A percentile compares a stretch with the other conserved stretches of the same genome.
phyloP scores from a whole-genome alignment of 371 early-diverging fungal genomes.

The Circinella umbellata region DNA sequence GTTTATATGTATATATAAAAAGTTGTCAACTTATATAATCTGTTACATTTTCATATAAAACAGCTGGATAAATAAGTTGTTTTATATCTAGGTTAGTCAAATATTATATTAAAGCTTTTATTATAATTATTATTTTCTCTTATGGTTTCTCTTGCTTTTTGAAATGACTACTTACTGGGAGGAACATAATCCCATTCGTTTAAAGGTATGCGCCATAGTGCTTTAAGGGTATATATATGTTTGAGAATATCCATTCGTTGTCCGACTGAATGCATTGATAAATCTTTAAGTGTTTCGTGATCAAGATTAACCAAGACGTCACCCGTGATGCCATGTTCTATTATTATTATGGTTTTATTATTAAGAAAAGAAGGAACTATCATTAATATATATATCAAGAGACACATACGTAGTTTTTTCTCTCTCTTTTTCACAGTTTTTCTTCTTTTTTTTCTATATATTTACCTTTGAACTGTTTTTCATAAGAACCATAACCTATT shows the following conservation, averaged over 20 bases:
- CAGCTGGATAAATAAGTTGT: constrained; percentile 35
- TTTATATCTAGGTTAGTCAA: neutral
- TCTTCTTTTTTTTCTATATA: neutral
- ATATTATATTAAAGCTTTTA: neutral
- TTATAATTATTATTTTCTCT: neutral
- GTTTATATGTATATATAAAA: neutral
- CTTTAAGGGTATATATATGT: constrained; percentile 83
- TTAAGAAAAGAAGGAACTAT: neutral
- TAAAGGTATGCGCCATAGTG: constrained; percentile 78
- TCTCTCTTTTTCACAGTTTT: no score
- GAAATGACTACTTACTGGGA: constrained; percentile 57
- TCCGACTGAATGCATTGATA: constrained; percentile 87
- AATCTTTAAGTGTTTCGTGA: constrained; percentile 88
- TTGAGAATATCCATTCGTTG: constrained; percentile 85
- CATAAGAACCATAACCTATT: constrained; percentile 59
- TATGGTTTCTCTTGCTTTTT: neutral
- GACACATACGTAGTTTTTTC: no score
- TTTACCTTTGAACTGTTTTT: constrained; percentile 66
- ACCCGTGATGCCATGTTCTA: constrained; percentile 93
- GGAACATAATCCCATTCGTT: constrained; percentile 89
- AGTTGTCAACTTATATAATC: neutral
- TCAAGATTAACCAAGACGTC: constrained; percentile 89
- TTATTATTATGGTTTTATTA: neutral
- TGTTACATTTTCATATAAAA: constrained; percentile 68
- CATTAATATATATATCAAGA: no score